Evolutionary conservation across 2,329 filamentous ascomycete genomes (phyloP), one percentile per base, ranked within the genome.

Genomic region (Claviceps monticola): DNA sequence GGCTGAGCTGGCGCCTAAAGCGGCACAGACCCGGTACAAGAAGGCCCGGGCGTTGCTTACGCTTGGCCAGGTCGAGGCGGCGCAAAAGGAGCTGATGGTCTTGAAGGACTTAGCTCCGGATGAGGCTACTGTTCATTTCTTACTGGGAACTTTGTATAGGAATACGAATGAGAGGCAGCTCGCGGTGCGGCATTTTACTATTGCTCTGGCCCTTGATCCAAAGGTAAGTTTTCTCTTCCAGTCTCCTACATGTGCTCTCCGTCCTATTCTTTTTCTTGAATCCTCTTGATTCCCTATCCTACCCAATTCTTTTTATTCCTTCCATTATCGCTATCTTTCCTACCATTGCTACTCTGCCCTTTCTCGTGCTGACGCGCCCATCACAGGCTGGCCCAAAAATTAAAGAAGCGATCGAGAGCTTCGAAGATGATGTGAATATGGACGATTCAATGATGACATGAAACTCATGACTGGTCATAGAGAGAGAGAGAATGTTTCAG

Each of bases 101-200:
- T 71, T 98, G 54, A 93, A 94, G 63, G 88, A 95, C 59, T 75
- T 95, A 56, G 90, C 89, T 5, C 91, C 93, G 0, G 90, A 98
- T 62, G 91, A 97, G 66, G 88, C 91, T 4, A 95, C 90, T 61
- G 90, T 98, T 39, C 93, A 96, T 70, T 98, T 96, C 71, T 73
- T 95, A 56, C 80, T 98, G 41, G 94, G 90, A 19, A 87, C 88
- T 64, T 76, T 89, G 56, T 88, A 89, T 69, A 85, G 85, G 67
- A 76, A 73, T 51, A 74, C 87, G 61, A 82, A 81, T 59, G 80
- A 88, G 61, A 86, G 82, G 65, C 82, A 82, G 55, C 77, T 82
- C 60, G 90, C 93, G n/a, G 86, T 98, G 54, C 83, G 85, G 54
- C 88, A 96, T 66, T 95, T 95, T 65, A 98, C 93, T 6, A 91